Percentiles rank a stretch among this genome's conserved stretches.
These are phyloP conservation scores for Serendipita vermifera DNA, from an alignment of 768 basidiomycete species.

Conservation along the genomic window DNA sequence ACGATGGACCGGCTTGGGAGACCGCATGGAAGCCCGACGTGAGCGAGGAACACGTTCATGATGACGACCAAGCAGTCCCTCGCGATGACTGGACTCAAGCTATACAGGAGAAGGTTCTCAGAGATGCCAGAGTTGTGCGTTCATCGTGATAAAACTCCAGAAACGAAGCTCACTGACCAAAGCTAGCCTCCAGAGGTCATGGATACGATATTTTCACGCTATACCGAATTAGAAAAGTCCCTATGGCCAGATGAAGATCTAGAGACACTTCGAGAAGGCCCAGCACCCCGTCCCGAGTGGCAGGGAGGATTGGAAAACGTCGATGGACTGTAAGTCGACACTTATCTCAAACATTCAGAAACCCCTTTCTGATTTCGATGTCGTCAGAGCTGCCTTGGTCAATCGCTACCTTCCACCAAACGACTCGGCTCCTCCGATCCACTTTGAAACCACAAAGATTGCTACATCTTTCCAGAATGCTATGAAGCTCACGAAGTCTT, in stretches of 20 bases:
- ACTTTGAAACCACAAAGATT: neutral
- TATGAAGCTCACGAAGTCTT: constrained; percentile 2
- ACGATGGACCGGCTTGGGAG: constrained; percentile 3
- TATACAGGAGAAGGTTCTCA: neutral
- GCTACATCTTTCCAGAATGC: neutral
- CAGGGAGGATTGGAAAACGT: constrained; percentile 7
- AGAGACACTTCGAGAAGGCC: neutral
- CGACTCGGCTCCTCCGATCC: neutral
- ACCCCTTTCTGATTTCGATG: neutral
- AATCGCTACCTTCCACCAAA: neutral
- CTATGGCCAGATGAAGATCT: constrained; percentile 6
- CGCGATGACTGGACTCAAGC: constrained; percentile 8
- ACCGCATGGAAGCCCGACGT: neutral
- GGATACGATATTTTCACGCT: constrained; percentile 3
- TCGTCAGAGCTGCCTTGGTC: neutral
- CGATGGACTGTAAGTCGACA: constrained; percentile 2
- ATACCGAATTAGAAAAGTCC: neutral
- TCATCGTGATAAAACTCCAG: neutral
- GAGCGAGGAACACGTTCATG: neutral
- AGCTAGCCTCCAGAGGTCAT: neutral
- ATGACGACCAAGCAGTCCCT: no score
- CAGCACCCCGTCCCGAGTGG: neutral
- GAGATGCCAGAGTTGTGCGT: constrained; percentile 7
- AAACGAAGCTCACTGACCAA: neutral
- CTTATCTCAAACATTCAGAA: neutral